Conservation (phyloP, 2,329 filamentous ascomycete species). For the Alternaria arbusti region DNA sequence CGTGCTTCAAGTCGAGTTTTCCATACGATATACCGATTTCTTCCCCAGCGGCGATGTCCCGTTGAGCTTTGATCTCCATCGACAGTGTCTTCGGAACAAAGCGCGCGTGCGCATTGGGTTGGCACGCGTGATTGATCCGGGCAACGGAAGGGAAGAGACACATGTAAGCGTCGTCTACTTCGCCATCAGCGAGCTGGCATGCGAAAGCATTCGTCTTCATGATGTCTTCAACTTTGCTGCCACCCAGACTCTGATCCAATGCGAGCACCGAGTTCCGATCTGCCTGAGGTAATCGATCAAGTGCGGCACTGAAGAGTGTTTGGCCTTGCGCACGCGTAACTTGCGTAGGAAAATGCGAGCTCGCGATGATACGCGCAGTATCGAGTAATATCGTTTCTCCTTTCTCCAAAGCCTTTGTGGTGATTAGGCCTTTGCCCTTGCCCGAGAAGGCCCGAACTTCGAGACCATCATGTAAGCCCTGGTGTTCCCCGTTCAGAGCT, state of each 20-base stretch:
- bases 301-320: constrained; percentile 17
- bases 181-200: constrained; percentile 28
- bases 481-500: not conserved
- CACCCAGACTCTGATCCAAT: constrained; percentile 24
- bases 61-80: constrained; percentile 31
- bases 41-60: constrained; percentile 25
- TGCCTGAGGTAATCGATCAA: constrained; percentile 11
- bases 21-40: constrained; percentile 35
- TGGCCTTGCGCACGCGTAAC: constrained; percentile 15
- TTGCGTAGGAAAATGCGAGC: constrained; percentile 22
- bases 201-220: constrained; percentile 35
- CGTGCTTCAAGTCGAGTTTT: constrained; percentile 22
- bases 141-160: constrained; percentile 31
- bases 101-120: constrained; percentile 29
- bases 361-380: constrained; percentile 26
- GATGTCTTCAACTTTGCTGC: constrained; percentile 23
- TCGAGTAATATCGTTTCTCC: constrained; percentile 28
- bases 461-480: constrained; percentile 3
- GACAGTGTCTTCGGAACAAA: constrained; percentile 25
- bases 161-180: constrained; percentile 27
- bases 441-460: constrained; percentile 24
- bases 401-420: constrained; percentile 18
- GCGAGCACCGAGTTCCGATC: constrained; percentile 14
- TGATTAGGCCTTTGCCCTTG: constrained; percentile 33
- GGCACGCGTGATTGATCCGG: constrained; percentile 34